Conservation (phyloP, 1,284 basidiomycete species). For the Cryptococcus amylolentus region DNA sequence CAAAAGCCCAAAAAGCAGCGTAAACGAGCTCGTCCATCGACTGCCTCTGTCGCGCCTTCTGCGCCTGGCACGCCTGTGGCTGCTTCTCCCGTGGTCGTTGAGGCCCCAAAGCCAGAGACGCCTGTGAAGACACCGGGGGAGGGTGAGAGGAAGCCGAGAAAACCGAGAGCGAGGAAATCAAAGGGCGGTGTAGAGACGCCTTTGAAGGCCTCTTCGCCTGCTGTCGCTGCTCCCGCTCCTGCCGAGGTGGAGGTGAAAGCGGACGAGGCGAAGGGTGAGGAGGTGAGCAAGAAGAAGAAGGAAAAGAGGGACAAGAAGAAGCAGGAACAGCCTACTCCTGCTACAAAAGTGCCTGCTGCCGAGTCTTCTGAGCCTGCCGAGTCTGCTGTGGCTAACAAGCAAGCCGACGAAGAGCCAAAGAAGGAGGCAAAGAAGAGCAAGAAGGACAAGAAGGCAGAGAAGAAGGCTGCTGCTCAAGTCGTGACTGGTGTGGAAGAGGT, state of each 20-base stretch:
- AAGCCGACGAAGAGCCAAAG: not conserved
- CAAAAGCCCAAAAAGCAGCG: too few species aligned
- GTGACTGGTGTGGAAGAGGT: not conserved
- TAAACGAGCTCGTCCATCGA: too few species aligned
- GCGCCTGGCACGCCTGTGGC: too few species aligned
- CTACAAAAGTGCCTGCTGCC: not conserved
- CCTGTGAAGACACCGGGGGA: not conserved
- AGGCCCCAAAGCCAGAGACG: not conserved
- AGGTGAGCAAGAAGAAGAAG: conserved; percentile 12
- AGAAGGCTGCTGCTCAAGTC: not conserved
- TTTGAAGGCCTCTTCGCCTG: not conserved
- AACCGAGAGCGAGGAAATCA: not conserved
- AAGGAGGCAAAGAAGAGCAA: conserved; percentile 5
- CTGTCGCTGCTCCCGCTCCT: not conserved
- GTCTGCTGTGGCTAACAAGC: conserved; percentile 5
- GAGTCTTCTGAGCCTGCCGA: not conserved
- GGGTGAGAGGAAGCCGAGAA: not conserved
- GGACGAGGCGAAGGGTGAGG: conserved; percentile 12
- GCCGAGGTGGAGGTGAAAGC: conserved; percentile 4
- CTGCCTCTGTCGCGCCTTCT: too few species aligned
- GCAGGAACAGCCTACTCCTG: not conserved
- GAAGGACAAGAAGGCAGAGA: conserved; percentile 13
- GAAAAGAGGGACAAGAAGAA: conserved; percentile 7
- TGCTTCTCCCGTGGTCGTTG: too few species aligned
- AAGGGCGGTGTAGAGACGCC: not conserved